Conservation (phyloP, 495 filamentous ascomycete species). For the Mytilinidion resinicola region DNA sequence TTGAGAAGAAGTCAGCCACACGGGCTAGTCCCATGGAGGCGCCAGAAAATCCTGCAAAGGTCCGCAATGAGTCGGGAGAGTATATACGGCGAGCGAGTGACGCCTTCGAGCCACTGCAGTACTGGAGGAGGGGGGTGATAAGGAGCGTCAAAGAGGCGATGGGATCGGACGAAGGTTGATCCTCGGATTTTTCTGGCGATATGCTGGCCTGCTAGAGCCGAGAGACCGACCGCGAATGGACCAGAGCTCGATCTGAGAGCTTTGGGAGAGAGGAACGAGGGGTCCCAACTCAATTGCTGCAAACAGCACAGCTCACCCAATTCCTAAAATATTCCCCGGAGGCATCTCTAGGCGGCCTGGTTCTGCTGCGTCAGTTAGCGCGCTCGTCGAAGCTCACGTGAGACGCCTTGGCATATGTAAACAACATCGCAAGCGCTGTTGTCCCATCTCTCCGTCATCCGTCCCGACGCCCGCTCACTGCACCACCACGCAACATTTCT, state of each 20-base stretch:
- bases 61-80: conserved; percentile 8
- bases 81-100: not conserved
- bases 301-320: too few species aligned
- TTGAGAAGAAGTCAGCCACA: conserved; percentile 31
- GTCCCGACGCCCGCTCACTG: not conserved
- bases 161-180: conserved; percentile 34
- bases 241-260: not conserved
- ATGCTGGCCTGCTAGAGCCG: not conserved
- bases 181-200: not conserved
- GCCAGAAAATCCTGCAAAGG: not conserved
- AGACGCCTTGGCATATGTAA: not conserved
- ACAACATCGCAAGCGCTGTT: not conserved
- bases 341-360: too few species aligned
- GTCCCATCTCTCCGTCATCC: not conserved
- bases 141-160: conserved; percentile 51
- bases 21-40: conserved; percentile 35
- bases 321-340: too few species aligned
- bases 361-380: not conserved
- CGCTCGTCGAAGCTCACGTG: not conserved
- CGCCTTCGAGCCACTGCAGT: not conserved
- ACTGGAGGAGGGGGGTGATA: conserved; percentile 47
- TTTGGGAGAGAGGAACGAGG: not conserved
- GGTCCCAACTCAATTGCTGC: too few species aligned
- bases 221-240: not conserved
- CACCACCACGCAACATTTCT: not conserved